A percentile compares a stretch with the other conserved stretches of the same genome.
Evolutionary conservation across 768 basidiomycete species (phyloP).

Genomic region (Collybia sp.): DNA sequence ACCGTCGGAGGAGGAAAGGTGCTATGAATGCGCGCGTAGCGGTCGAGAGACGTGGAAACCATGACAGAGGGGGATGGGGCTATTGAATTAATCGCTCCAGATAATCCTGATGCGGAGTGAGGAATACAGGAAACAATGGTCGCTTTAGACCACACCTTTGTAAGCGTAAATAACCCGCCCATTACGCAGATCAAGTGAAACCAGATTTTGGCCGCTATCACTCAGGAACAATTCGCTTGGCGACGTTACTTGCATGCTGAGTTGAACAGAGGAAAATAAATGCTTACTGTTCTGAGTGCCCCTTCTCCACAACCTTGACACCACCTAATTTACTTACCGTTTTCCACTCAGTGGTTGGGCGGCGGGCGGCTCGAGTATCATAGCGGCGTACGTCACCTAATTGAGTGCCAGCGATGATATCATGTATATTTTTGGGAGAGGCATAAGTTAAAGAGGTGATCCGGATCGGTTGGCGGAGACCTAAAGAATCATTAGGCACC

Average conservation of each 20-base stretch:
- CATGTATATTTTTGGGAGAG: conserved; percentile 32
- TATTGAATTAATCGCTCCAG: conserved; percentile 66
- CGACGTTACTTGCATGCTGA: not conserved
- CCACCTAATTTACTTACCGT: conserved; percentile 57
- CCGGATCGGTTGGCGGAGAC: conserved; percentile 74
- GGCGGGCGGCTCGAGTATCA: conserved; percentile 65
- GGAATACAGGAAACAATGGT: not conserved
- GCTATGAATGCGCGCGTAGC: conserved; percentile 68
- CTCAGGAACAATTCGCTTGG: conserved; percentile 65
- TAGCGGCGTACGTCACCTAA: conserved; percentile 73
- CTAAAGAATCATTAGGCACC: conserved; percentile 71
- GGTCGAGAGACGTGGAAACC: conserved; percentile 63
- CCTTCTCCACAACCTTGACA: conserved; percentile 52
- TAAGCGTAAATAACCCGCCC: conserved; percentile 64
- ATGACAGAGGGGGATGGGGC: conserved; percentile 50
- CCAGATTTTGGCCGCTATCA: conserved; percentile 61
- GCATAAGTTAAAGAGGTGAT: conserved; percentile 67
- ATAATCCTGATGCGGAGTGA: conserved; percentile 42
- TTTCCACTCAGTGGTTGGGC: conserved; percentile 68
- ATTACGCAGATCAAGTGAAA: conserved; percentile 64
- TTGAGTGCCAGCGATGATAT: conserved; percentile 68
- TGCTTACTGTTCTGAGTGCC: conserved; percentile 60
- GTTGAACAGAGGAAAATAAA: not conserved
- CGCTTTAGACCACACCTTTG: conserved; percentile 40
- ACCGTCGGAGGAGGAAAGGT: conserved; percentile 45